Evolutionary conservation across 768 basidiomycete genomes (phyloP).

Genomic region (Agaricus subrufescens): DNA sequence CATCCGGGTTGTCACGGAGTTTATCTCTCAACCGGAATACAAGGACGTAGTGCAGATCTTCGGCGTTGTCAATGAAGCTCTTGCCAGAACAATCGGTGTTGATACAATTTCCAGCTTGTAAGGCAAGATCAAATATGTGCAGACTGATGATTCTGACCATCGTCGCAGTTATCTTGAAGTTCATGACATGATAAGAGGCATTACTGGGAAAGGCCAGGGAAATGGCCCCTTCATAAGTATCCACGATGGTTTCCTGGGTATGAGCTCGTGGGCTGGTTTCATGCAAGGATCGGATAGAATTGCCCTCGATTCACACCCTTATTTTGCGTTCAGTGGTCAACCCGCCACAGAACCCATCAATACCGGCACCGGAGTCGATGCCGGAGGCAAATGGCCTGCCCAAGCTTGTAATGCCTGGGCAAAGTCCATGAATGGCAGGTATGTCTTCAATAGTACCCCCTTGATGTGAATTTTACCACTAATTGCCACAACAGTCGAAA

Average conservation of each 20-base stretch:
- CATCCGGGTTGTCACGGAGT: slow-evolving; percentile 75
- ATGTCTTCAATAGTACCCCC: slow-evolving; percentile 22
- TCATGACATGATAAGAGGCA: slow-evolving; percentile 60
- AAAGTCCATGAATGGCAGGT: slow-evolving; percentile 48
- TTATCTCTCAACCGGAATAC: slow-evolving; percentile 80
- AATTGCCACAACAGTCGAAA: slow-evolving; percentile 25
- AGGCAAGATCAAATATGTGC: slow-evolving; percentile 31
- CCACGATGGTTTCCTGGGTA: slow-evolving; percentile 43
- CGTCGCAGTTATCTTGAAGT: slow-evolving; percentile 46
- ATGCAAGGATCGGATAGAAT: slow-evolving; percentile 35
- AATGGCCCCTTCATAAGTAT: slow-evolving; percentile 53
- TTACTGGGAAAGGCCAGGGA: slow-evolving; percentile 72
- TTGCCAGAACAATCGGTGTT: slow-evolving; percentile 50
- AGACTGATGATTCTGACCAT: background rate
- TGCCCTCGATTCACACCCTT: slow-evolving; percentile 36
- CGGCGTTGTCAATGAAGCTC: slow-evolving; percentile 62
- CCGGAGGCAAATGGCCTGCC: slow-evolving; percentile 43
- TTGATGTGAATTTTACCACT: slow-evolving; percentile 6
- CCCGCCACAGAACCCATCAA: slow-evolving; percentile 31
- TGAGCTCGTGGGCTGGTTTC: slow-evolving; percentile 28
- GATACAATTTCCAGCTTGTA: slow-evolving; percentile 58
- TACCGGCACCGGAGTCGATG: slow-evolving; percentile 28
- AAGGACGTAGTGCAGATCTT: slow-evolving; percentile 58
- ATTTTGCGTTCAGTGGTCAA: slow-evolving; percentile 43
- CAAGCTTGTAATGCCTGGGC: slow-evolving; percentile 60